Evolutionary conservation across 305 asterid species (phyloP).

Genomic region (Fraxinus ornus): DNA sequence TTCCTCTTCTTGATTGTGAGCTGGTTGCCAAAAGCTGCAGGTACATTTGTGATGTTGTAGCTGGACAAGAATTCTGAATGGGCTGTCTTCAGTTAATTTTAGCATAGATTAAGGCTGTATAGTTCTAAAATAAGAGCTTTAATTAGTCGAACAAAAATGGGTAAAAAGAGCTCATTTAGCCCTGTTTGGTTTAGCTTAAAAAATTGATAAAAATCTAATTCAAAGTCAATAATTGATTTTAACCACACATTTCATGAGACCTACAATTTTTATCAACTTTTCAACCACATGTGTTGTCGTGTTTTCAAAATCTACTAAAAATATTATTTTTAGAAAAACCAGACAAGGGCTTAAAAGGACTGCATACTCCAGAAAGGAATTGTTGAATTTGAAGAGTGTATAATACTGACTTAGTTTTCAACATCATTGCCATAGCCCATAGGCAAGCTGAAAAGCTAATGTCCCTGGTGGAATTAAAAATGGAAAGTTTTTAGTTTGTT

Average conservation of each 20-base stretch:
- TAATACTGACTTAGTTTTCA: no score
- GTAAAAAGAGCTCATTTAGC: background rate
- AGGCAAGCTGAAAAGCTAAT: no score
- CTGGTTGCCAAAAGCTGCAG: background rate
- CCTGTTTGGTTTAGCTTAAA: background rate
- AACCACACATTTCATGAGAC: background rate
- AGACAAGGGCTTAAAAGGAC: no score
- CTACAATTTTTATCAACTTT: background rate
- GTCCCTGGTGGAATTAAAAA: no score
- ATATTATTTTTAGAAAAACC: no score
- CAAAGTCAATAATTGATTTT: background rate
- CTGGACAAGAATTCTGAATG: background rate
- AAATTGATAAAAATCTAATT: background rate
- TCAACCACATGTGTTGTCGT: no score
- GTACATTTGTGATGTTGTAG: background rate
- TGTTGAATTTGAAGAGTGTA: no score
- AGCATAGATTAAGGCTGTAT: background rate
- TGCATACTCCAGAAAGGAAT: no score
- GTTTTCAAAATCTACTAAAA: no score
- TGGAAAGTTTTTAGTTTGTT: background rate
- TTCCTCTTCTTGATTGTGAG: constrained; percentile 1
- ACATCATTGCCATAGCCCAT: no score
- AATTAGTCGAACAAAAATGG: background rate
- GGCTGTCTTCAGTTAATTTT: constrained; percentile 8
- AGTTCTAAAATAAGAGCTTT: background rate